phyloP scores from a whole-genome alignment of 306 rosid species.

The Rosa multiflora region DNA sequence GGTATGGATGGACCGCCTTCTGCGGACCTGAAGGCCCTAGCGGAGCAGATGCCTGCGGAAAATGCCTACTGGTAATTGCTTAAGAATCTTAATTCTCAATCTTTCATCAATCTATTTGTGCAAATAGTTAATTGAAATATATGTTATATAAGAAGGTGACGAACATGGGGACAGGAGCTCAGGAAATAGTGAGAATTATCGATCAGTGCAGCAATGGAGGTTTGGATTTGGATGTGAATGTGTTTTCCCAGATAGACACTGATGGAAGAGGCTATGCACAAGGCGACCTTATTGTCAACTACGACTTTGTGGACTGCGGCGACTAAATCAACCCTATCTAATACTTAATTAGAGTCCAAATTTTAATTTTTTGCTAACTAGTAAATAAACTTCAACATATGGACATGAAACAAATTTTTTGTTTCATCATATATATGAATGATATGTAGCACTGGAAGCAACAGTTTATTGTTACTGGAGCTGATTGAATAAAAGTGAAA shows the following conservation, averaged over 20 bases:
- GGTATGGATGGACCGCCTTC: slow-evolving; percentile 60
- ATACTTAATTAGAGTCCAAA: neutral
- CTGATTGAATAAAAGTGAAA: neutral
- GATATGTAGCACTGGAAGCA: neutral
- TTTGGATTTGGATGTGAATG: slow-evolving; percentile 52
- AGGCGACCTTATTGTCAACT: slow-evolving; percentile 52
- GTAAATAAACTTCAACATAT: neutral
- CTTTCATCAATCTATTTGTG: neutral
- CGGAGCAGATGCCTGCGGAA: slow-evolving; percentile 47
- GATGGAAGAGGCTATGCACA: slow-evolving; percentile 37
- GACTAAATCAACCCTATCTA: slow-evolving; percentile 22
- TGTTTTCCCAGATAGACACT: slow-evolving; percentile 45
- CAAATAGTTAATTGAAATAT: neutral
- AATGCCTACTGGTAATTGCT: slow-evolving; percentile 41
- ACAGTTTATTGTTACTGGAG: neutral
- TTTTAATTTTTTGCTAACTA: neutral
- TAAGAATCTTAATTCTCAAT: neutral
- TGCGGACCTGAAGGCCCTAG: slow-evolving; percentile 59
- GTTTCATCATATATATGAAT: neutral
- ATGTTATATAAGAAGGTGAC: slow-evolving; percentile 44
- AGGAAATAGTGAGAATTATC: slow-evolving; percentile 48
- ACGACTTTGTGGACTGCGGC: slow-evolving; percentile 54
- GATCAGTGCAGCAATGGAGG: slow-evolving; percentile 64
- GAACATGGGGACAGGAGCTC: slow-evolving; percentile 39
- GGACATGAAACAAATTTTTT: neutral